Evolutionary conservation across 208 protist genomes (phyloP).

Genomic region (Blechomonas ayalai): DNA sequence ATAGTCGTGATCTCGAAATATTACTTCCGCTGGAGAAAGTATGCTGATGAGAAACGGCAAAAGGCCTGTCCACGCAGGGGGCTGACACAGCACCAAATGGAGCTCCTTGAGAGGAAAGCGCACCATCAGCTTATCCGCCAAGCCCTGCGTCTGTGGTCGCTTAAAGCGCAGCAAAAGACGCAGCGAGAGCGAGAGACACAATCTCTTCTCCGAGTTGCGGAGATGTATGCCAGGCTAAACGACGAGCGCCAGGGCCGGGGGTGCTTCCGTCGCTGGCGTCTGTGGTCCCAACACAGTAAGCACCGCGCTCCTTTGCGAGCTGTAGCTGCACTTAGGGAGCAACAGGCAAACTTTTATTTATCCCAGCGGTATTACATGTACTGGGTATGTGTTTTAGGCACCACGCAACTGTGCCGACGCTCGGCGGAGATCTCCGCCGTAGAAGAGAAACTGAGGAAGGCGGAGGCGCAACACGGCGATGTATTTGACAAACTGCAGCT

Average conservation of each 20-base stretch:
- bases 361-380: constrained; percentile 26
- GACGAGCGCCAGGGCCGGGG: constrained; percentile 9
- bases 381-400: constrained; percentile 39
- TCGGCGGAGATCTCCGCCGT: constrained; percentile 24
- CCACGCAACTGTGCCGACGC: constrained; percentile 13
- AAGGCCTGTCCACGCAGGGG: too few species aligned
- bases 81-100: too few species aligned
- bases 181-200: too few species aligned
- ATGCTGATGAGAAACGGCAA: too few species aligned
- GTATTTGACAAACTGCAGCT: constrained; percentile 83
- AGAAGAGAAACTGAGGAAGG: constrained; percentile 26
- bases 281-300: constrained; percentile 24
- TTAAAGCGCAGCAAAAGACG: too few species aligned
- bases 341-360: constrained; percentile 23
- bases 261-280: constrained; percentile 32
- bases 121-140: too few species aligned
- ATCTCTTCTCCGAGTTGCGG: too few species aligned
- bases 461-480: constrained; percentile 54
- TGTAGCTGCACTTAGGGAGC: constrained; percentile 30
- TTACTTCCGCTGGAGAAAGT: constrained; percentile 30
- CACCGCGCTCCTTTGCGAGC: constrained; percentile 17
- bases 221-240: too few species aligned
- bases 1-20: constrained; percentile 9
- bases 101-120: too few species aligned
- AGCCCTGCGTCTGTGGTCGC: too few species aligned